These are phyloP conservation scores for Colletotrichum cordylinicola DNA, from an alignment of 2,329 filamentous ascomycete genomes.

Conservation along the genomic window DNA sequence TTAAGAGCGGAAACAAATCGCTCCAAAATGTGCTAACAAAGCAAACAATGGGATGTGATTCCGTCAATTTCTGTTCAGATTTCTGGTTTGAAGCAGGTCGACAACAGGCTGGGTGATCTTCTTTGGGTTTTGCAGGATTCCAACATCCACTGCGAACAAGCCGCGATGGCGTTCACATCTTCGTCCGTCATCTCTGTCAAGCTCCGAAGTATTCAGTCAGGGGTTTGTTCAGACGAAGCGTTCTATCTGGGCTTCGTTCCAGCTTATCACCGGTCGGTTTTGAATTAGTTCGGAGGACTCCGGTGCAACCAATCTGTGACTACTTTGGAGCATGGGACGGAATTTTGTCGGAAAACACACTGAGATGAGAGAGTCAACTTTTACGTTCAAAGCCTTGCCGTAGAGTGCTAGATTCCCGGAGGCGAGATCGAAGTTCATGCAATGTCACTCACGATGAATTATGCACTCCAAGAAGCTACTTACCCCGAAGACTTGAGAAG, in stretches of 20 bases:
- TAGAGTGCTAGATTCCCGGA: fast-evolving
- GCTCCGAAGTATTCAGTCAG: fast-evolving
- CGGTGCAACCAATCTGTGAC: fast-evolving
- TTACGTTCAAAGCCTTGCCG: not conserved
- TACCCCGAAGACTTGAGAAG: too few relatives aligned
- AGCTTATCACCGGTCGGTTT: fast-evolving
- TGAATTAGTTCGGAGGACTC: not conserved
- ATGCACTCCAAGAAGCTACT: not conserved
- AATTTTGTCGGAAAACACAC: not conserved
- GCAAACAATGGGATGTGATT: not conserved
- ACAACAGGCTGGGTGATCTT: not conserved
- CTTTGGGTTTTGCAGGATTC: fast-evolving
- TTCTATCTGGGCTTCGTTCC: too few relatives aligned
- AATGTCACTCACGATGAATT: not conserved
- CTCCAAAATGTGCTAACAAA: fast-evolving
- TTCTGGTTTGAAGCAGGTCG: not conserved
- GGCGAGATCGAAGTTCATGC: fast-evolving
- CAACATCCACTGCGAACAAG: not conserved
- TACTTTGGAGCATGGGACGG: fast-evolving
- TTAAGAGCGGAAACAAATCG: not conserved
- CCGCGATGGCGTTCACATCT: fast-evolving
- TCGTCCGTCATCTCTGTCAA: not conserved
- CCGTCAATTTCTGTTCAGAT: fast-evolving
- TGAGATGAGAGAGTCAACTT: too few relatives aligned
- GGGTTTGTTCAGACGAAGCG: fast-evolving